Evolutionary conservation across 768 basidiomycete species (phyloP), one percentile per base, ranked within the genome.

Genomic region (Clavaria fumosa): DNA sequence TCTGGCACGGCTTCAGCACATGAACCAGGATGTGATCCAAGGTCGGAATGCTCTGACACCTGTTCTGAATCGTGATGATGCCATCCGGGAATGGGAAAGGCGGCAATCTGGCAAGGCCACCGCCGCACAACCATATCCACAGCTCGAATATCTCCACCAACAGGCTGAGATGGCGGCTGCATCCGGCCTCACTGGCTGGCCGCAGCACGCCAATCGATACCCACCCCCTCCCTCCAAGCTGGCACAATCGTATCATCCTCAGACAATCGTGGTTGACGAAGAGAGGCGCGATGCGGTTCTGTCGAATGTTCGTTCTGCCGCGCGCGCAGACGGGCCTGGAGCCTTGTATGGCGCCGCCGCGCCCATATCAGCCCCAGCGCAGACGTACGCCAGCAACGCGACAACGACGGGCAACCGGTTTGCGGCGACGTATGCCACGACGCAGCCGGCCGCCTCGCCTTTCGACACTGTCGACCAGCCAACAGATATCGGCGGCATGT

Each of bases 71-170:
- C 70, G 93, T 37, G 93, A 97, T 46, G 93, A 99, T 45, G 81
- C 85, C 31, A 81, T 88, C 65, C 73, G 80, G 30, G 93, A 96
- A 59, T 97, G 93, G 93, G 95, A 97, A 58, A 60, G 89, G 46
- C 63, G 90, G 43, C 83, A 89, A 52, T 60, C 75, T 7, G 84
- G 78, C 12, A 80, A 79, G 48, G 66, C 72, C 1, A 58, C 63
- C 9, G 72, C 73, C n/a, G 70, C 75, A 11, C 75, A 79, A 50
- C 77, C 79, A 18, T 89, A 91, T 49, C 88, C 83, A 4, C 88
- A 90, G 50, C 66, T 97, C 23, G 90, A 93, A 53, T 85, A 72
- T 52, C 58, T 97, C 34, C 86, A 93, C 46, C 89, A 95, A 54
- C 91, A 96, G 53, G 91, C 88, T 1, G 85, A 86, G 57, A 63